Percentiles rank a stretch among this genome's conserved stretches.
Conservation (phyloP, 2,329 filamentous ascomycete species). For the Aschersonia sp. region DNA sequence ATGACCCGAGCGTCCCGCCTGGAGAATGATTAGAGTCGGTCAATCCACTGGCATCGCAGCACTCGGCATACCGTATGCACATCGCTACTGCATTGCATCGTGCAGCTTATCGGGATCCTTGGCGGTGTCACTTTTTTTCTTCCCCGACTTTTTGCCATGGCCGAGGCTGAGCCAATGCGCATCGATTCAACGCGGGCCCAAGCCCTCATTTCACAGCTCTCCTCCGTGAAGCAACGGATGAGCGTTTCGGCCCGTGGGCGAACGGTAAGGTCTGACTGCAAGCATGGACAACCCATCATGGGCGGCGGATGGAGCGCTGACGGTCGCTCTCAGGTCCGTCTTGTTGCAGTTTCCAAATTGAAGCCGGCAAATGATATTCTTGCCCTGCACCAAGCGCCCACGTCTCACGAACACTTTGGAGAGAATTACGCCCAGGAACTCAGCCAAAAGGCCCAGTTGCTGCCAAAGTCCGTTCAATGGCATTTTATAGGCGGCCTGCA, state of each 20-base stretch:
- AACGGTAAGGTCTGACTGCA: constrained; percentile 26
- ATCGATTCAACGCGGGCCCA: constrained; percentile 47
- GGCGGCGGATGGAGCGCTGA: too few species aligned
- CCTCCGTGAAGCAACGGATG: constrained; percentile 44
- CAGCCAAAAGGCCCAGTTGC: constrained; percentile 64
- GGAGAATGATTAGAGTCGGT: background rate
- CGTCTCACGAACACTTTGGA: constrained; percentile 66
- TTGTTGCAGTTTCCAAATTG: constrained; percentile 92
- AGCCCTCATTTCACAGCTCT: constrained; percentile 47
- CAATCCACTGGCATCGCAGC: background rate
- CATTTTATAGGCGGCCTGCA: constrained; percentile 95
- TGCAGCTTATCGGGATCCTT: background rate
- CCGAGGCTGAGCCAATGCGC: constrained; percentile 35
- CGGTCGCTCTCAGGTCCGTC: constrained; percentile 44
- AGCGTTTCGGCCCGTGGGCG: constrained; percentile 35
- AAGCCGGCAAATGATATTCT: constrained; percentile 89
- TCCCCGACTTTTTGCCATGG: background rate
- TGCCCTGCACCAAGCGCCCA: constrained; percentile 53
- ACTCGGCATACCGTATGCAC: background rate
- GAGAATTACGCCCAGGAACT: constrained; percentile 96
- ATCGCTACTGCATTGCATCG: background rate
- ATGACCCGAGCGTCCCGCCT: constrained; percentile 2
- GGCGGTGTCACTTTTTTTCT: too few species aligned
- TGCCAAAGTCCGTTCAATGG: constrained; percentile 71
- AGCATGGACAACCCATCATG: too few species aligned